A percentile compares a stretch with the other conserved stretches of the same genome.
These are phyloP conservation scores for Trichosporon coremiiforme DNA, from an alignment of 1,284 basidiomycete species.

Conservation along the genomic window DNA sequence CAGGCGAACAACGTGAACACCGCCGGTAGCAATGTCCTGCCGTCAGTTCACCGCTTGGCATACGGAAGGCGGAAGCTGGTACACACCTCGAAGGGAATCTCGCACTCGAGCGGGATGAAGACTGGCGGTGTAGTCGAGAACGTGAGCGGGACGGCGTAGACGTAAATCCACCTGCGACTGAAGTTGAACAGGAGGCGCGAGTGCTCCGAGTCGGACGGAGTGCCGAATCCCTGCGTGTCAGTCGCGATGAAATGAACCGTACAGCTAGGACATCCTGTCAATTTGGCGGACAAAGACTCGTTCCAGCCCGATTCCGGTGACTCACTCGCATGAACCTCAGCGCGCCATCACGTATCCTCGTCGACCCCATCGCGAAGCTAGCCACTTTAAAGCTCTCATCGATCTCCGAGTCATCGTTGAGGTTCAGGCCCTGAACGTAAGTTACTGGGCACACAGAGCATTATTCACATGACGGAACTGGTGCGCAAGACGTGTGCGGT, in stretches of 20 bases:
- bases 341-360: background rate
- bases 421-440: background rate
- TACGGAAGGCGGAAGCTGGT: too few species aligned
- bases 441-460: background rate
- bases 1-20: constrained; percentile 22
- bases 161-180: constrained; percentile 30
- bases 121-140: constrained; percentile 19
- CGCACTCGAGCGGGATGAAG: constrained; percentile 30
- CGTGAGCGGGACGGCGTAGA: constrained; percentile 18
- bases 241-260: background rate
- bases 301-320: too few species aligned
- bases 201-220: constrained; percentile 6
- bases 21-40: constrained; percentile 30
- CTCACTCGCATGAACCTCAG: constrained; percentile 21
- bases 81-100: constrained; percentile 33
- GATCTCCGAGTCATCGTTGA: constrained; percentile 24
- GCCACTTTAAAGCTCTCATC: constrained; percentile 16
- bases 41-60: background rate
- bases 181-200: constrained; percentile 31
- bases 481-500: constrained; percentile 25
- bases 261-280: too few species aligned
- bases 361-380: constrained; percentile 23
- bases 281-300: too few species aligned
- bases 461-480: constrained; percentile 24
- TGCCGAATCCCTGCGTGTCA: constrained; percentile 22